Evolutionary conservation across 306 rosid genomes (phyloP).

Genomic region (Citrullus amarus): DNA sequence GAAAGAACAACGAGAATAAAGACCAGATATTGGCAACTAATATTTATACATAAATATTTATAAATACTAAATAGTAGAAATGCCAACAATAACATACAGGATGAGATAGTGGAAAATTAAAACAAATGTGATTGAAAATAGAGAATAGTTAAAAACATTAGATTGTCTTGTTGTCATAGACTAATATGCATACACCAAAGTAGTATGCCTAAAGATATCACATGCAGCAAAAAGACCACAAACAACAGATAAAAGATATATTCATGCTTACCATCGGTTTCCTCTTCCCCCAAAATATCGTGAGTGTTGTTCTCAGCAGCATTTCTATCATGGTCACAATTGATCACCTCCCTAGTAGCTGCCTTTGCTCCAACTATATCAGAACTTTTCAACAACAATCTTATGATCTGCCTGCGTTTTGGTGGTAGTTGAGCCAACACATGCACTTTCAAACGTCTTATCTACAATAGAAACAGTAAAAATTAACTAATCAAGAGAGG

Average conservation of each 20-base stretch:
- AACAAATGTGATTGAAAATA: not conserved
- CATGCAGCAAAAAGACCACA: not conserved
- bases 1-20: too few species aligned
- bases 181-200: not conserved
- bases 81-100: not conserved
- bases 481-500: not conserved
- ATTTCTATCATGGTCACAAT: slow-evolving; percentile 23
- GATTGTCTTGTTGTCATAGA: not conserved
- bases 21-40: too few species aligned
- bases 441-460: slow-evolving; percentile 89
- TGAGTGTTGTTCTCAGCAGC: slow-evolving; percentile 22
- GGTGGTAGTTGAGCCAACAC: slow-evolving; percentile 84
- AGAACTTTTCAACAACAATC: slow-evolving; percentile 51
- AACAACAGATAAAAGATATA: not conserved
- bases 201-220: not conserved
- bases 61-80: too few species aligned
- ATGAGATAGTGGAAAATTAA: not conserved
- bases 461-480: slow-evolving; percentile 33
- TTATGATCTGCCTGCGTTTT: slow-evolving; percentile 77
- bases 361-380: slow-evolving; percentile 73
- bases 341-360: slow-evolving; percentile 31
- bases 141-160: not conserved
- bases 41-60: too few species aligned
- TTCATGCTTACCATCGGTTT: slow-evolving; percentile 39
- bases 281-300: slow-evolving; percentile 42